Base-by-base conservation (phyloP, 331 rosid species). In the Phaseolus coccineus region DNA sequence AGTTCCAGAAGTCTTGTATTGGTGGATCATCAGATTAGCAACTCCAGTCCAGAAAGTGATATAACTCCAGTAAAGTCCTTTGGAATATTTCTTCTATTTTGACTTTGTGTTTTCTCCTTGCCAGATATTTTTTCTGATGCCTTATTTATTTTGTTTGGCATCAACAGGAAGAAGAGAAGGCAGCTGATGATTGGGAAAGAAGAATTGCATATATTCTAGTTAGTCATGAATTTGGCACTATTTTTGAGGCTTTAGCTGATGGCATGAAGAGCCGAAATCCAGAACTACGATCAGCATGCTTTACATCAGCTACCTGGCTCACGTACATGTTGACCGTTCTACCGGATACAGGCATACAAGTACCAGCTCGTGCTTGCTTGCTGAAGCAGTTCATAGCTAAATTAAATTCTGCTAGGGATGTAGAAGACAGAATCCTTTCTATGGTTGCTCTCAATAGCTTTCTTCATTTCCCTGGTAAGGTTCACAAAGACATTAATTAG, bases 181-280 rank as follows among this genome's bases (percentile, higher is more conserved):
- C 92, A 1, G 91, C 90, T 63, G 81, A 91, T 73, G 87, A 87
- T 42, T 95, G 97, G 99, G 99, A 95, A 89, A 90, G 90, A 80
- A 95, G 89, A 88, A 77, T 90, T 82, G 97, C 96, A 35, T 90
- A 73, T 80, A 93, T 84, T 73, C 80, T 95, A 70, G 96, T 83
- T 69, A 81, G 93, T 86, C 99, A 95, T 56, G 97, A 95, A 83
- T 93, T 90, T 82, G 97, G 97, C 66, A 79, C 90, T 82, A 64
- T 93, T 77, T 93, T 95, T 82, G 99, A 93, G 87, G 92, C 96
- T 62, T 84, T 95, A 76, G 96, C 97, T 33, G 93, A 95, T 84
- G 94, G 97, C 88, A 77, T 91, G 82, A 91, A 84, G 89, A 88
- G 94, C 81, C 87, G 82, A 85, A 63, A 66, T 76, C 81, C 84